Evolutionary conservation across 768 basidiomycete species (phyloP).

Genomic region (Ephemerocybe angulata): DNA sequence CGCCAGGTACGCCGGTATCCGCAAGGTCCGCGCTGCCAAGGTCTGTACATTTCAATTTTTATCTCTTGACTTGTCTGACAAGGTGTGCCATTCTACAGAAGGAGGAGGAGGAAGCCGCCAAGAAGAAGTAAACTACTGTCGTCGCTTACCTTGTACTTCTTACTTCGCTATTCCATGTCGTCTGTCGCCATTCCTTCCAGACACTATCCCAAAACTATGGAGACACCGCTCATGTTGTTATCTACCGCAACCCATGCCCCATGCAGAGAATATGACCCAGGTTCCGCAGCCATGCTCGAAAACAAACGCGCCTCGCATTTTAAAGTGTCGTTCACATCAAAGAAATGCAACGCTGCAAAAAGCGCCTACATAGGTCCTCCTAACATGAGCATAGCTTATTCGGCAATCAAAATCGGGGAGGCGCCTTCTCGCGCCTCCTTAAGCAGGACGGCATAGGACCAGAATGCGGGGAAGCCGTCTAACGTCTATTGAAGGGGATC

Average conservation of each 20-base stretch:
- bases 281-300: slow-evolving; percentile 8
- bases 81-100: slow-evolving; percentile 44
- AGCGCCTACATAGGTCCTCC: too few species aligned
- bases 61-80: slow-evolving; percentile 9
- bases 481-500: too few species aligned
- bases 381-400: too few species aligned
- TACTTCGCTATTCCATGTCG: slow-evolving; percentile 11
- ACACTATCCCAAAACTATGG: slow-evolving; percentile 37
- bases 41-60: slow-evolving; percentile 38
- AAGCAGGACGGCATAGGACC: too few species aligned
- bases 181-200: slow-evolving; percentile 24
- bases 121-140: slow-evolving; percentile 70
- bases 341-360: too few species aligned
- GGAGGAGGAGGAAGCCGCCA: slow-evolving; percentile 88
- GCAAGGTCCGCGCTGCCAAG: slow-evolving; percentile 85
- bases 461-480: too few species aligned
- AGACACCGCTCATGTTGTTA: slow-evolving; percentile 31
- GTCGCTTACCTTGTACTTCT: slow-evolving; percentile 22
- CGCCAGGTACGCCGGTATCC: slow-evolving; percentile 80
- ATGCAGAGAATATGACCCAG: slow-evolving; percentile 6
- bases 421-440: too few species aligned
- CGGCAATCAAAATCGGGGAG: too few species aligned
- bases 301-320: too few species aligned
- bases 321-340: too few species aligned
- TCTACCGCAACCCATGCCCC: slow-evolving; percentile 1